A percentile compares a stretch with the other conserved stretches of the same genome.
Conservation (phyloP, 345 rosid genomes). For the Microthlaspi erraticum region DNA sequence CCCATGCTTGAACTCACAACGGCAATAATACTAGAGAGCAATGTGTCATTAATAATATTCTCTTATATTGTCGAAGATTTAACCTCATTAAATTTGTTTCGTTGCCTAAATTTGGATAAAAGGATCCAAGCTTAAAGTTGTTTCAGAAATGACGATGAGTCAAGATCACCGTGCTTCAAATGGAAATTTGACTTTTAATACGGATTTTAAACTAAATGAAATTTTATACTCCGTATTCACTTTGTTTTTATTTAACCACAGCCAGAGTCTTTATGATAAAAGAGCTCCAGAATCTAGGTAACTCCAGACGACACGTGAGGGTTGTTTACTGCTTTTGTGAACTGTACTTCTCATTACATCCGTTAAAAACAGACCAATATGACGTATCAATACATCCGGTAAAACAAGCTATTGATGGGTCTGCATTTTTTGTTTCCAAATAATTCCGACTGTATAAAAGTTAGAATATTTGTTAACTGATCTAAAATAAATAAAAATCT, state of each 20-base stretch:
- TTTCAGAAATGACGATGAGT: constrained; percentile 41
- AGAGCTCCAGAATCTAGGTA: constrained; percentile 37
- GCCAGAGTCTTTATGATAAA: constrained; percentile 10
- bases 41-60: constrained; percentile 21
- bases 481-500: no score
- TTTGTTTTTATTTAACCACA: constrained; percentile 32
- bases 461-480: not conserved
- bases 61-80: constrained; percentile 29
- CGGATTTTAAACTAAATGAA: not conserved
- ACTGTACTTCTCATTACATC: constrained; percentile 34
- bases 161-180: constrained; percentile 38
- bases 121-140: constrained; percentile 27
- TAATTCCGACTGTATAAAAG: not conserved
- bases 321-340: constrained; percentile 34
- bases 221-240: not conserved
- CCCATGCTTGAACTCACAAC: not conserved
- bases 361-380: constrained; percentile 30
- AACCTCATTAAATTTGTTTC: constrained; percentile 32
- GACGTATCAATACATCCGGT: constrained; percentile 36
- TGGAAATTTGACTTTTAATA: constrained; percentile 44
- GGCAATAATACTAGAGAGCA: not conserved
- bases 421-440: not conserved
- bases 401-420: constrained; percentile 10
- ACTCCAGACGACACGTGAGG: constrained; percentile 39
- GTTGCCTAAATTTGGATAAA: constrained; percentile 36